Evolutionary conservation across 768 basidiomycete species (phyloP).

Genomic region (Arthromyces matolae): DNA sequence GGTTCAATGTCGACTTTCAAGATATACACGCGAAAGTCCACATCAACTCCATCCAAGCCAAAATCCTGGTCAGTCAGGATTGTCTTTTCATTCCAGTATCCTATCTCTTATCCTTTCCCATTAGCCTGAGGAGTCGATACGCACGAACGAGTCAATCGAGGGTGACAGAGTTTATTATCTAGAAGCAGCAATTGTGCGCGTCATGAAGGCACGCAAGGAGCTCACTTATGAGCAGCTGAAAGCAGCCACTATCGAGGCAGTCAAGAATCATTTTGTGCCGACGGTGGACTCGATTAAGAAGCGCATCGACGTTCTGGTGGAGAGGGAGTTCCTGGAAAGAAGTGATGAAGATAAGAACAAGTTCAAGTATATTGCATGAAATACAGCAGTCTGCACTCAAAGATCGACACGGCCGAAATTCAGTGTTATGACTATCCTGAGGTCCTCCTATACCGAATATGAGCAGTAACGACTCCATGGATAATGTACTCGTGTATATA

Average conservation of each 20-base stretch:
- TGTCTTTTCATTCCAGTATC: not conserved
- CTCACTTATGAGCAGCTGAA: constrained; percentile 76
- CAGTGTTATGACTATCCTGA: no score
- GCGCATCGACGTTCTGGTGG: constrained; percentile 77
- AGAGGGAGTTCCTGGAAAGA: constrained; percentile 81
- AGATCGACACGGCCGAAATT: no score
- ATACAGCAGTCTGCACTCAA: no score
- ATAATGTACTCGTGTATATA: no score
- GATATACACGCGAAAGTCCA: constrained; percentile 77
- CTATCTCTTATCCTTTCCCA: not conserved
- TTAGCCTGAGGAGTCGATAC: constrained; percentile 81
- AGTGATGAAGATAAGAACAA: constrained; percentile 66
- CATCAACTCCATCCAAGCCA: constrained; percentile 94
- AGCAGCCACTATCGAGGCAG: constrained; percentile 79
- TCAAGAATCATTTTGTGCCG: constrained; percentile 85
- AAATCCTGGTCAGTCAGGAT: constrained; percentile 74
- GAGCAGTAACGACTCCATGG: no score
- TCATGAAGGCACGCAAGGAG: constrained; percentile 93
- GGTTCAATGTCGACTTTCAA: constrained; percentile 79
- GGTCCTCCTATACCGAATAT: no score
- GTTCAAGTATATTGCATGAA: constrained; percentile 79
- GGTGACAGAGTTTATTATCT: constrained; percentile 82
- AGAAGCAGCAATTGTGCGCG: constrained; percentile 93
- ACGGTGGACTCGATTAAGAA: constrained; percentile 83
- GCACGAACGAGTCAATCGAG: constrained; percentile 81